phyloP scores from a whole-genome alignment of 148 eudicot genomes.

The Pharnaceum exiguum region DNA sequence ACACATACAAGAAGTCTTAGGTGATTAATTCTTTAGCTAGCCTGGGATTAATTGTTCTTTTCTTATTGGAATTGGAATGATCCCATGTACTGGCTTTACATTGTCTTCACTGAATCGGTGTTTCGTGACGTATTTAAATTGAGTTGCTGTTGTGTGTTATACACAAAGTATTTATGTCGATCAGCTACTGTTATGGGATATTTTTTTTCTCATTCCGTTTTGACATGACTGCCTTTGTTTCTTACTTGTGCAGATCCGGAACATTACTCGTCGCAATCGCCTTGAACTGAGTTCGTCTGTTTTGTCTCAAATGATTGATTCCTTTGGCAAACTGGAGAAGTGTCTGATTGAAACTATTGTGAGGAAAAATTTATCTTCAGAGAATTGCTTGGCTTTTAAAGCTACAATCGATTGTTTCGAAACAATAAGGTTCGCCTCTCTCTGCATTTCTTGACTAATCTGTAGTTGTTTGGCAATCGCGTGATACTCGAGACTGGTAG shows the following conservation, averaged over 20 bases:
- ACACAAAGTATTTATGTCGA: background rate
- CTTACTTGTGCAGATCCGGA: constrained; percentile 47
- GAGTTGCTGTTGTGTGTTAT: background rate
- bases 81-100: too few species aligned
- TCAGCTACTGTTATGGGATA: background rate
- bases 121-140: too few species aligned
- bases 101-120: too few species aligned
- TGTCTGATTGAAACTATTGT: constrained; percentile 34
- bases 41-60: too few species aligned
- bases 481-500: too few species aligned
- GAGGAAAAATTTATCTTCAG: constrained; percentile 21
- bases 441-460: background rate
- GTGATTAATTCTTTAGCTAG: too few species aligned
- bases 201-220: background rate
- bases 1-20: too few species aligned
- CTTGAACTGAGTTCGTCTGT: constrained; percentile 48
- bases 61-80: too few species aligned
- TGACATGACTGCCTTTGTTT: background rate
- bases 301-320: constrained; percentile 61
- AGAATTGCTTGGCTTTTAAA: constrained; percentile 30
- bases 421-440: constrained; percentile 39
- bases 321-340: constrained; percentile 42
- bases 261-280: constrained; percentile 35
- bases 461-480: background rate
- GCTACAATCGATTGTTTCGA: constrained; percentile 68